Base-by-base conservation (phyloP, 2,329 filamentous ascomycete species). In the Dryadomyces quercivorus region DNA sequence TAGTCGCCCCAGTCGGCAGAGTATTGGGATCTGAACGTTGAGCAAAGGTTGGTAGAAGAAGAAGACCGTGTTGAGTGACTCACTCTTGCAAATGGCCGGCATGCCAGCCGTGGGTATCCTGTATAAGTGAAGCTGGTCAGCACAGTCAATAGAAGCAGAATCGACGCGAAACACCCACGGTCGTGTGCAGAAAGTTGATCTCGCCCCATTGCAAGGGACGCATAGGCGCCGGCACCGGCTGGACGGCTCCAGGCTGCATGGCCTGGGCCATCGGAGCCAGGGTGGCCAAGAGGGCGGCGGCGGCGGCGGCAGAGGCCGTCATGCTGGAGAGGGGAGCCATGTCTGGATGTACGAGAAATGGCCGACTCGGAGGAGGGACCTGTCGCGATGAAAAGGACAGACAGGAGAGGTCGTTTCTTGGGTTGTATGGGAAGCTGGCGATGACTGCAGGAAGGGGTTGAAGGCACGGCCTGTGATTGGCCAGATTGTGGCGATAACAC, bases 1-100 rank as follows among this genome's bases (percentile, higher is more conserved):
- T 97, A 98, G 70, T 98, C 93, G 56, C 93, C 93, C 90, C 93
- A 97, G 69, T 98, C 93, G 49, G 89, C 92, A 7, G 88, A 91
- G 69, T 94, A 98, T 57, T 93, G 92, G 2, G 89, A 77, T 71
- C 86, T 89, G 50, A 10, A n/a, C 7, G 9, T 34, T 7, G n/a
- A 26, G 6, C 4, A 31, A 31, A 31, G 26, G n/a, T n/a, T n/a
- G n/a, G n/a, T n/a, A n/a, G n/a, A n/a, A n/a, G n/a, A n/a, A n/a
- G n/a, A n/a, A n/a, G n/a, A n/a, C n/a, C n/a, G n/a, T n/a, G n/a
- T n/a, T n/a, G n/a, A n/a, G n/a, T 31, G 3, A 64, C 77, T 64
- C 73, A 89, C 84, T 98, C 93, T 72, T 91, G 85, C 5, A 97
- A 72, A 74, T 98, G 93, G 1, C 93, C 93, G 10, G 82, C 89